phyloP scores from a whole-genome alignment of 345 rosid species.

The Brassica cretica region DNA sequence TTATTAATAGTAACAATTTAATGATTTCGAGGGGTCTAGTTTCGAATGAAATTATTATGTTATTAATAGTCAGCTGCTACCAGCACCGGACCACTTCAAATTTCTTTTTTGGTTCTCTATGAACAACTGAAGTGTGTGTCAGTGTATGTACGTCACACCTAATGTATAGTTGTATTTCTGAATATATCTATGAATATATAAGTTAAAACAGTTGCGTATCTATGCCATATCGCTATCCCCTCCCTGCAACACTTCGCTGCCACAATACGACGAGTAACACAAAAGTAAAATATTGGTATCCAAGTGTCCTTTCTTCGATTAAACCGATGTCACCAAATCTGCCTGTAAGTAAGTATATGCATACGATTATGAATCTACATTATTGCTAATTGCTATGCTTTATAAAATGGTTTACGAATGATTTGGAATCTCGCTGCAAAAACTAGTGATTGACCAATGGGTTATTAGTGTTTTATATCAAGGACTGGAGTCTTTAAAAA shows the following conservation, averaged over 20 bases:
- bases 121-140: not conserved
- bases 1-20: slow-evolving; percentile 4
- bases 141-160: not conserved
- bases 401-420: not conserved
- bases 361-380: not conserved
- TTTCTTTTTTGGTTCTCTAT: not conserved
- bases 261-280: slow-evolving; percentile 15
- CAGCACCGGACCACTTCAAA: not conserved
- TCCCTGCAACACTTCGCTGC: slow-evolving; percentile 20
- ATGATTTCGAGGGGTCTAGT: slow-evolving; percentile 11
- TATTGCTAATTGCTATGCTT: not conserved
- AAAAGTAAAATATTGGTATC: slow-evolving; percentile 14
- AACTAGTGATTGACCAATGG: not conserved
- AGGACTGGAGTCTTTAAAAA: not conserved
- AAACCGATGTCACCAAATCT: slow-evolving; percentile 39
- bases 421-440: not conserved
- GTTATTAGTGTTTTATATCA: not conserved
- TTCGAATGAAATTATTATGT: not conserved
- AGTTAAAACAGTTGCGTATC: slow-evolving; percentile 3
- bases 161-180: slow-evolving; percentile 7
- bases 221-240: slow-evolving; percentile 25
- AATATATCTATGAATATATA: not conserved
- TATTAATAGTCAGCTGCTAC: not conserved
- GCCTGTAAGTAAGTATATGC: not conserved
- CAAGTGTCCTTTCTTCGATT: slow-evolving; percentile 38